Percentiles rank a stretch among this genome's conserved stretches.
Conservation (phyloP, 768 basidiomycete genomes). For the Rhizopogon sp. region DNA sequence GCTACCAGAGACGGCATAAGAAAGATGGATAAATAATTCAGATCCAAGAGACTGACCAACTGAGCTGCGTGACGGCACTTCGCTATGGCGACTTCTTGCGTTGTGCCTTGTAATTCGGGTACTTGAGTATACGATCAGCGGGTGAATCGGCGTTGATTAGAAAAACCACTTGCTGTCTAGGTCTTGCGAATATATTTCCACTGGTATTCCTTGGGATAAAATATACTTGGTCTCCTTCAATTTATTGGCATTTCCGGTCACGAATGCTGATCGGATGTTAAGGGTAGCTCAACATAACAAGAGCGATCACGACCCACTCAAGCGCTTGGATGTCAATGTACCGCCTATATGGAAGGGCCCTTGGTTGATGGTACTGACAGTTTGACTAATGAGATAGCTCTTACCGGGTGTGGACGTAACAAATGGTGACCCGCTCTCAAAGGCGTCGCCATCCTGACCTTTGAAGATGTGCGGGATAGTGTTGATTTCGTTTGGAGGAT, state of each 20-base stretch:
- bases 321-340: conserved; percentile 16
- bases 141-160: neutral
- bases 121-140: conserved; percentile 40
- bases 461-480: no score
- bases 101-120: conserved; percentile 92
- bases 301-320: conserved; percentile 16
- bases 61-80: conserved; percentile 88
- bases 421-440: no score
- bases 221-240: conserved; percentile 85
- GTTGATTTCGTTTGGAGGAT: no score
- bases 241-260: conserved; percentile 94
- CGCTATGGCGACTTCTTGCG: conserved; percentile 80
- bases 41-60: conserved; percentile 39
- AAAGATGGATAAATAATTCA: neutral
- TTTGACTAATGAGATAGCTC: no score
- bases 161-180: conserved; percentile 63
- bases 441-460: no score
- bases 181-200: conserved; percentile 72
- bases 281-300: neutral
- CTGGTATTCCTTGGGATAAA: conserved; percentile 56
- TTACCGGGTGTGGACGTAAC: no score
- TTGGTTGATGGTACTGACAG: no score
- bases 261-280: conserved; percentile 61
- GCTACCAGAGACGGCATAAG: conserved; percentile 15
- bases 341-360: no score